Evolutionary conservation across 2,329 filamentous ascomycete genomes (phyloP), one percentile per base, ranked within the genome.

Genomic region (Verticillium dahliae): DNA sequence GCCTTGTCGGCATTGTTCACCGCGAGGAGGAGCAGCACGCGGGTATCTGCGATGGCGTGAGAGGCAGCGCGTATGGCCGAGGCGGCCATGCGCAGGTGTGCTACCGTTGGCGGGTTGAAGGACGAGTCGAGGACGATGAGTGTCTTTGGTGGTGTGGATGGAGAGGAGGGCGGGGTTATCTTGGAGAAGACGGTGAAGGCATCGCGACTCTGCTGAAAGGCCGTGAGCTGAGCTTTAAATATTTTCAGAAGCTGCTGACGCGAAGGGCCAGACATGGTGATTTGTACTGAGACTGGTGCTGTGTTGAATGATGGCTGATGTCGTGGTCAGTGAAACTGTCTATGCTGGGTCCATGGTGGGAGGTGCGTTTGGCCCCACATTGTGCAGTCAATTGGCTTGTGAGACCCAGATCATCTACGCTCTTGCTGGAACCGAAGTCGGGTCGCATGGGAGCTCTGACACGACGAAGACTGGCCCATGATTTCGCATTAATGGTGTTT

Each of bases 1-100:
- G 81, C 79, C 73, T 89, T 89, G 68, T 90, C 87, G 3, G 86
- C 87, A 67, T 89, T 90, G 62, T 86, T 82, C 37, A 85, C 82
- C 0, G 86, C 80, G 13, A 90, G 78, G 1, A 90, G 75, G 0
- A 89, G 75, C 54, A 89, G 69, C 5, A 89, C 61, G n/a, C 84
- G 73, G 34, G 73, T 70, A 11, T 33, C 62, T 33, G 2, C 41
- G 56, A 3, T 37, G 38, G 22, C 60, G 11, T 22, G 14, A 14
- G 1, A 27, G 52, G 38, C 61, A 35, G 22, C 61, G 31, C 31
- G 57, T 67, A 82, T 60, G 1, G 84, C 84, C 2, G 81, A 80
- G 0, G 76, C 70, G 0, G 80, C 83, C 78, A 90, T 87, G 61
- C 75, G 75, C 54, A 80, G 74, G 70, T 90, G 87, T 2, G 86